Conservation (phyloP, 2,329 filamentous ascomycete genomes). For the Aspergillus persii region DNA sequence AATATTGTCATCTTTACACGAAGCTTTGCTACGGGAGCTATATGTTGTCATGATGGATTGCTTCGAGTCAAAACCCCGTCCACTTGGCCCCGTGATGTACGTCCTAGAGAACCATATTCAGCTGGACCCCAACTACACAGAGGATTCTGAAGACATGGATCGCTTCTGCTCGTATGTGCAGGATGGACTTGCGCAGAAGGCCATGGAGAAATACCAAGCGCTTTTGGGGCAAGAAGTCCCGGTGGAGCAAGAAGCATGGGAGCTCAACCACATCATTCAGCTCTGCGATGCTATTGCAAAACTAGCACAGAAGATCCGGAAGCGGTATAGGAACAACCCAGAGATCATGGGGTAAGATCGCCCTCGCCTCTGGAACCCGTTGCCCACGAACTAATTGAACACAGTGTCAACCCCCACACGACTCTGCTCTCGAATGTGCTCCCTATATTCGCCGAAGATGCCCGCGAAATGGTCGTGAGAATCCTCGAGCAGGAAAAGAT, state of each 20-base stretch:
- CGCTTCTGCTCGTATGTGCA: conserved; percentile 70
- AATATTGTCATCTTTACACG: conserved; percentile 71
- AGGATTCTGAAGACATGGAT: conserved; percentile 66
- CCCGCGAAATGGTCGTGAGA: conserved; percentile 75
- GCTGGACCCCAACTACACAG: conserved; percentile 71
- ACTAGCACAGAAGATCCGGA: conserved; percentile 83
- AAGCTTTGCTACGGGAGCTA: conserved; percentile 79
- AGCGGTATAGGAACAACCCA: conserved; percentile 83
- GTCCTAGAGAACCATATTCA: conserved; percentile 81
- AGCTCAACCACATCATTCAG: conserved; percentile 86
- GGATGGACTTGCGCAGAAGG: conserved; percentile 70
- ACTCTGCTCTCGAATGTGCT: conserved; percentile 81
- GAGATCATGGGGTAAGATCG: conserved; percentile 70
- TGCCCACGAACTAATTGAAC: conserved; percentile 28
- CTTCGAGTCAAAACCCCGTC: conserved; percentile 83
- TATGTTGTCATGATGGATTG: conserved; percentile 84
- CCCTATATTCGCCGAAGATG: conserved; percentile 86
- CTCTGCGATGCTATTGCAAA: conserved; percentile 83
- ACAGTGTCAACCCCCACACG: conserved; percentile 57
- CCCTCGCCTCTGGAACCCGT: conserved; percentile 14
- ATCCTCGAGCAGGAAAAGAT: conserved; percentile 73
- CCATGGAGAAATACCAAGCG: conserved; percentile 73
- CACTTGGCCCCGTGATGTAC: conserved; percentile 75
- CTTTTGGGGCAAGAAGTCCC: conserved; percentile 80
- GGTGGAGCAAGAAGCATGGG: conserved; percentile 76